A percentile compares a stretch with the other conserved stretches of the same genome.
Conservation (phyloP, 78 protist species). For the Planoprotostelium fungivorum region DNA sequence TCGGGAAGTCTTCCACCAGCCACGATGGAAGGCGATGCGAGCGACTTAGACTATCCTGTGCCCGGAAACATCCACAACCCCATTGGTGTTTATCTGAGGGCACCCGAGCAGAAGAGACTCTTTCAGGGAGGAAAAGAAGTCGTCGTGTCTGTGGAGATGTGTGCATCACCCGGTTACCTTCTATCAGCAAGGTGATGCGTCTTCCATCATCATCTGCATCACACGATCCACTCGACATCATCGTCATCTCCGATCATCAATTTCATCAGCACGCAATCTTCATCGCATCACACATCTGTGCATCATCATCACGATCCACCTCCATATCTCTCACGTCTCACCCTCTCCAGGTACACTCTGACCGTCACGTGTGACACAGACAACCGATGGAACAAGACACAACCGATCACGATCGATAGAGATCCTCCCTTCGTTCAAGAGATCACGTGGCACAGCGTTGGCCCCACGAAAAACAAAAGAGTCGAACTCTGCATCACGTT, state of each 20-base stretch:
- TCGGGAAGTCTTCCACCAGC: too few relatives aligned
- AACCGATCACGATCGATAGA: not conserved
- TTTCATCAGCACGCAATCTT: not conserved
- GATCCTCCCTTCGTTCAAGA: not conserved
- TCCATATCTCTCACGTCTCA: too few relatives aligned
- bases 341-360: not conserved
- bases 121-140: not conserved
- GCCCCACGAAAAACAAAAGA: not conserved
- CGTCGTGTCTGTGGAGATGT: not conserved
- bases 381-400: not conserved
- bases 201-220: not conserved
- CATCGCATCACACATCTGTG: too few relatives aligned
- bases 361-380: not conserved
- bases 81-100: not conserved
- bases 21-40: too few relatives aligned
- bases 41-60: too few relatives aligned
- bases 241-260: not conserved
- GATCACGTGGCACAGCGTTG: not conserved
- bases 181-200: not conserved
- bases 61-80: not conserved
- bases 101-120: not conserved
- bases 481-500: not conserved
- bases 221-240: not conserved
- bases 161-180: not conserved
- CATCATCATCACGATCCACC: too few relatives aligned